Evolutionary conservation across 805 yeast genomes (phyloP).

Genomic region (Starmerella powellii): DNA sequence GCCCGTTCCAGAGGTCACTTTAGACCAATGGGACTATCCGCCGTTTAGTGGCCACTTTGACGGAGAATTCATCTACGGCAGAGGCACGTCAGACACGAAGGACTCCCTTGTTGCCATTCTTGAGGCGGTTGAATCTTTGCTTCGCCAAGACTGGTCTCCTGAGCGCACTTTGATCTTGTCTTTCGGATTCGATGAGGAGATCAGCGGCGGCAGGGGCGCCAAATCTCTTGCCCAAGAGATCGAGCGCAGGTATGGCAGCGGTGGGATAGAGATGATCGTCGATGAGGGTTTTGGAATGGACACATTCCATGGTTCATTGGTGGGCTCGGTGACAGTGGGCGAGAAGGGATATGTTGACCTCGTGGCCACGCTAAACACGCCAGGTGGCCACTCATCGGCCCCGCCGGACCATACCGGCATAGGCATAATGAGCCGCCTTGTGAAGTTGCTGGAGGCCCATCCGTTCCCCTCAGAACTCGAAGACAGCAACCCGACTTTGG

Average conservation of each 20-base stretch:
- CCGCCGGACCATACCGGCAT: slow-evolving; percentile 77
- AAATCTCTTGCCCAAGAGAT: slow-evolving; percentile 37
- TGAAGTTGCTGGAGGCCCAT: slow-evolving; percentile 43
- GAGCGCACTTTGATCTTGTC: slow-evolving; percentile 51
- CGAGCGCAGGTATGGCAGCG: slow-evolving; percentile 43
- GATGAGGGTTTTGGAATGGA: slow-evolving; percentile 55
- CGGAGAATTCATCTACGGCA: slow-evolving; percentile 55
- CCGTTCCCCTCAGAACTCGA: slow-evolving; percentile 44
- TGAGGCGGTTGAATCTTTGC: slow-evolving; percentile 49
- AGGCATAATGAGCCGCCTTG: slow-evolving; percentile 56
- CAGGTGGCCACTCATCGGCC: slow-evolving; percentile 69
- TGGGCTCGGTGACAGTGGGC: slow-evolving; percentile 46
- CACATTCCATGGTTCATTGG: slow-evolving; percentile 35
- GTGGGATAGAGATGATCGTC: slow-evolving; percentile 51
- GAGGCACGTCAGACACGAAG: slow-evolving; percentile 73
- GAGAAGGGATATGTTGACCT: slow-evolving; percentile 52
- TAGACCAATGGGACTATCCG: slow-evolving; percentile 49
- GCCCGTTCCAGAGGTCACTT: slow-evolving; percentile 50
- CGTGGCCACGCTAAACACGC: slow-evolving; percentile 40
- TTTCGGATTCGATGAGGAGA: slow-evolving; percentile 76
- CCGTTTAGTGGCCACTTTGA: slow-evolving; percentile 62
- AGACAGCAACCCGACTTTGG: slow-evolving; percentile 47
- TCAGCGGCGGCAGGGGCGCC: slow-evolving; percentile 55
- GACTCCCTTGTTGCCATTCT: slow-evolving; percentile 52
- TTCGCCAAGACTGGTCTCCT: slow-evolving; percentile 44